phyloP scores from a whole-genome alignment of 768 basidiomycete species.

The Pisolithus orientalis region DNA sequence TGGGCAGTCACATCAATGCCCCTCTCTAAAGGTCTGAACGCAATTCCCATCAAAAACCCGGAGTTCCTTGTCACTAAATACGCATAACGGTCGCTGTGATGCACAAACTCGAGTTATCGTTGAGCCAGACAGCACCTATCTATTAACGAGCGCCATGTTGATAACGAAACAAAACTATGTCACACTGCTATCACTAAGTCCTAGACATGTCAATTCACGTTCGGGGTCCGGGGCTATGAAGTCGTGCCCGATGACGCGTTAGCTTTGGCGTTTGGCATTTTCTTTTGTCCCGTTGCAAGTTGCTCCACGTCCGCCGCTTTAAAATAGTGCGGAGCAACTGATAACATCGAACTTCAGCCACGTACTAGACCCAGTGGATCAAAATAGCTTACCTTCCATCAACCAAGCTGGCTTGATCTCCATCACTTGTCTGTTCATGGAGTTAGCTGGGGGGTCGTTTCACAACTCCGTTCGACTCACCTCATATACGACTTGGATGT shows the following conservation, averaged over 20 bases:
- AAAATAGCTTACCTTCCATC: slow-evolving; percentile 60
- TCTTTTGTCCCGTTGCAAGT: slow-evolving; percentile 75
- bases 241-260: slow-evolving; percentile 29
- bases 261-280: slow-evolving; percentile 89
- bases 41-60: no score
- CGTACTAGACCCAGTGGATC: background rate
- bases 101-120: no score
- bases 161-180: background rate
- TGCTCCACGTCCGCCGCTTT: slow-evolving; percentile 80
- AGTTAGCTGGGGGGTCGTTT: background rate
- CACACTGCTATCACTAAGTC: background rate
- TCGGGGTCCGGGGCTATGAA: background rate
- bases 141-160: background rate
- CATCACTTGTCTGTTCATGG: slow-evolving; percentile 73
- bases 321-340: slow-evolving; percentile 97
- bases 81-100: no score
- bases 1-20: no score
- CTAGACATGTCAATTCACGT: background rate
- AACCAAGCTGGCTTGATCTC: slow-evolving; percentile 97
- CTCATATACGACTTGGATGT: slow-evolving; percentile 97
- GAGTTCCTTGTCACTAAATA: no score
- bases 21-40: no score
- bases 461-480: slow-evolving; percentile 25
- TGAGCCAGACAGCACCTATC: no score
- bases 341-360: background rate